A percentile compares a stretch with the other conserved stretches of the same genome.
Conservation (phyloP, 2,329 filamentous ascomycete species). For the Ophiostoma quercus region DNA sequence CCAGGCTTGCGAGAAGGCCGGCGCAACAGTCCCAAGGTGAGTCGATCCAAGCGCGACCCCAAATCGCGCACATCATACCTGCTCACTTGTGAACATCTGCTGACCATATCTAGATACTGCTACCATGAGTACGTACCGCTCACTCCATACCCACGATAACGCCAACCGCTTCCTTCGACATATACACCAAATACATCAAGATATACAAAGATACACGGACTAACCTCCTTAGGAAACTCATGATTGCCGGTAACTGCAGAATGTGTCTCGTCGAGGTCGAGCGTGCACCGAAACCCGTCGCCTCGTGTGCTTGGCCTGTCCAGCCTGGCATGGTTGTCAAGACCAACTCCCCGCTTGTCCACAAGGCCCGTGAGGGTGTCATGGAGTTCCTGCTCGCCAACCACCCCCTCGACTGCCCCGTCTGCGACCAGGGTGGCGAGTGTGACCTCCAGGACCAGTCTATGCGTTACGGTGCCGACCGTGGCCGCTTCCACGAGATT, state of each 20-base stretch:
- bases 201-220: conserved; percentile 35
- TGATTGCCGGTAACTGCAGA: conserved; percentile 98
- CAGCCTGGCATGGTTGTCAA: conserved; percentile 99
- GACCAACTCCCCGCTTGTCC: conserved; percentile 90
- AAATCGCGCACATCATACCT: background rate
- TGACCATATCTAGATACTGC: conserved; percentile 67
- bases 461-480: conserved; percentile 95
- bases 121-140: conserved; percentile 71
- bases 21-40: conserved; percentile 78
- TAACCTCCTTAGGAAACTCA: conserved; percentile 68
- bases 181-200: background rate
- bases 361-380: conserved; percentile 97
- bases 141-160: conserved; percentile 35
- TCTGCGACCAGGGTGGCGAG: conserved; percentile 98
- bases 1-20: conserved; percentile 98
- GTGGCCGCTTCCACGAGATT: conserved; percentile 94
- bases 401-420: conserved; percentile 90
- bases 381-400: conserved; percentile 99
- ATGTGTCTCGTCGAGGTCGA: conserved; percentile 99
- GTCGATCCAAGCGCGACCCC: conserved; percentile 28
- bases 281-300: conserved; percentile 90
- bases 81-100: conserved; percentile 24
- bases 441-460: conserved; percentile 99
- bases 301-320: conserved; percentile 97
- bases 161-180: background rate